These are phyloP conservation scores for Geranium brycei DNA, from an alignment of 345 rosid species.

Conservation along the genomic window DNA sequence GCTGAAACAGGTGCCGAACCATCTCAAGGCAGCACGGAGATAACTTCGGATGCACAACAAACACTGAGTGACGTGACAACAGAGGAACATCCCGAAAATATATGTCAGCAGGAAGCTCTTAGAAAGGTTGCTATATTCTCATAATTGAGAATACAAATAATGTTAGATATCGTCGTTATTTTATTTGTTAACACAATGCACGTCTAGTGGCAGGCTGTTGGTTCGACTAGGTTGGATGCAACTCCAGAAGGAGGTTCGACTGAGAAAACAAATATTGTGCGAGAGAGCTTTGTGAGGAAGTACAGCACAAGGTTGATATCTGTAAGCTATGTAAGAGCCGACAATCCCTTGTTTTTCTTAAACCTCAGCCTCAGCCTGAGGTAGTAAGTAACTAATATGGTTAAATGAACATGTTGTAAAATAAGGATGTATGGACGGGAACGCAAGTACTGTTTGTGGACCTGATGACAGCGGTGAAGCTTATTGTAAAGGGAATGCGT, in stretches of 20 bases:
- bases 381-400: background rate
- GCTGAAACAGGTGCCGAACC: slow-evolving; percentile 18
- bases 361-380: no score
- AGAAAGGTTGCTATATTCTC: slow-evolving; percentile 19
- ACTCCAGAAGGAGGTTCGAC: background rate
- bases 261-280: background rate
- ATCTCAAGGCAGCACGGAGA: slow-evolving; percentile 10
- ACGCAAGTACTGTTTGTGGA: slow-evolving; percentile 47
- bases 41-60: slow-evolving; percentile 20
- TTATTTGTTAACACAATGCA: background rate
- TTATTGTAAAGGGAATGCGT: slow-evolving; percentile 30
- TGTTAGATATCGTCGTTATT: no score
- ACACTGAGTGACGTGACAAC: slow-evolving; percentile 10
- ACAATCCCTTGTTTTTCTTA: background rate
- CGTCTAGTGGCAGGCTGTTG: background rate
- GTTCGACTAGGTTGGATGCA: background rate
- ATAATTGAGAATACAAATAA: background rate
- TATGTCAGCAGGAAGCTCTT: slow-evolving; percentile 2
- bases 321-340: slow-evolving; percentile 22
- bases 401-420: slow-evolving; percentile 3
- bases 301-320: slow-evolving; percentile 6
- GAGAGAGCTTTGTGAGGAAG: background rate
- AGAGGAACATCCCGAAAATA: slow-evolving; percentile 14
- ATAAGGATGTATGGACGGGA: slow-evolving; percentile 43
- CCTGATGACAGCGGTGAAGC: slow-evolving; percentile 24